Evolutionary conservation across 2,329 filamentous ascomycete genomes (phyloP), one percentile per base, ranked within the genome.

Genomic region (Colletotrichum simmondsii): DNA sequence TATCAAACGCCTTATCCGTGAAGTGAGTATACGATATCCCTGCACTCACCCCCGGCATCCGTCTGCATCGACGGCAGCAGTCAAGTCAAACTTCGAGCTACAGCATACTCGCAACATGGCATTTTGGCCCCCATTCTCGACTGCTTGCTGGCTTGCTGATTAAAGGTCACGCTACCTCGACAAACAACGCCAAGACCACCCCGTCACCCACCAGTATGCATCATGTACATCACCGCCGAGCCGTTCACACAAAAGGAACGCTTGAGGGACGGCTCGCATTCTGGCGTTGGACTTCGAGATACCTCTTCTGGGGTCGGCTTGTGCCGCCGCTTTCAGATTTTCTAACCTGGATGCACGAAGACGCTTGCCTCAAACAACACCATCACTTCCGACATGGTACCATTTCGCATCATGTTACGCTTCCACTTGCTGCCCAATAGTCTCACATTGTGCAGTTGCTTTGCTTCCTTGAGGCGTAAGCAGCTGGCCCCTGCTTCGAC

Each of bases 121-220:
- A 60, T 70, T 57, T 11, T 35, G 46, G 14, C 19, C 28, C 61
- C 32, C 32, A 61, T 61, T 28, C 10, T 28, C 53, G 49, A 57
- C 70, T 16, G 30, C 60, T 61, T 61, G 60, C 35, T 70, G 60
- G 66, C 60, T 61, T 61, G 60, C 35, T 70, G 56, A 60, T 56
- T 37, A 54, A 24, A 49, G 54, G 60, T 65, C 59, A 69, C 65
- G 46, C 60, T 65, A 60, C 54, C 54, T 59, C 26, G 53, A 49
- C n/a, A 19, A 28, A 35, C 26, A 56, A 42, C 37, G 60, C 70
- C 67, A 60, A 61, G 35, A 37, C 56, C 24, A 19, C 30, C 12
- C 24, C 49, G 54, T 42, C 69, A 42, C 37, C 26, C 69, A 59
- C 28, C 54, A 37, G 37, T 53, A 53, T 68, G 65, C 54, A 59